A percentile compares a stretch with the other conserved stretches of the same genome.
These are phyloP conservation scores for Paraphaeosphaeria minitans DNA, from an alignment of 2,329 filamentous ascomycete genomes.

Conservation along the genomic window DNA sequence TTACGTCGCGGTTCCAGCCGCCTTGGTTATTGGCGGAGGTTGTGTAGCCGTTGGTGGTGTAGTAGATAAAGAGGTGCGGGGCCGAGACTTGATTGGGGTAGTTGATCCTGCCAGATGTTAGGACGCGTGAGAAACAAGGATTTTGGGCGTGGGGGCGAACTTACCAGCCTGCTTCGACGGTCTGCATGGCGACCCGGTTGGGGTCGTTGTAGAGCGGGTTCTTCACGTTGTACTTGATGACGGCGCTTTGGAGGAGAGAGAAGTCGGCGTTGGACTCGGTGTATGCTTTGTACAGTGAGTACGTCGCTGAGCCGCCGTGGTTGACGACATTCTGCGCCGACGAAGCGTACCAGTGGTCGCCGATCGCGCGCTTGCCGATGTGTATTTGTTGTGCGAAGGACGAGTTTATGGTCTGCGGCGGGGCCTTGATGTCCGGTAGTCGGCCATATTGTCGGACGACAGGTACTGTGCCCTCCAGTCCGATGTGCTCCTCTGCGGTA, in stretches of 20 bases:
- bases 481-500: constrained; percentile 5
- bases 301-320: constrained; percentile 18
- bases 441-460: constrained; percentile 9
- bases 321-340: constrained; percentile 17
- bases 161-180: constrained; percentile 22
- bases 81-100: constrained; percentile 19
- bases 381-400: constrained; percentile 10
- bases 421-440: constrained; percentile 2
- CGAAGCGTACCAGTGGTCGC: constrained; percentile 24
- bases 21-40: constrained; percentile 21
- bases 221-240: constrained; percentile 18
- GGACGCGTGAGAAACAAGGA: neutral
- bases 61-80: constrained; percentile 23
- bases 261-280: constrained; percentile 19
- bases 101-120: constrained; percentile 17
- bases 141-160: neutral
- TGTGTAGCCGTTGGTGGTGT: constrained; percentile 23
- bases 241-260: constrained; percentile 19
- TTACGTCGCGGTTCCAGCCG: constrained; percentile 24
- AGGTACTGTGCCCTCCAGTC: constrained; percentile 19
- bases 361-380: constrained; percentile 11
- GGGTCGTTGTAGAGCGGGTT: constrained; percentile 19
- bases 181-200: constrained; percentile 12
- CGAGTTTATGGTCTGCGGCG: constrained; percentile 7
- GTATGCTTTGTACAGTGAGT: constrained; percentile 20